Evolutionary conservation across 2,329 filamentous ascomycete species (phyloP), one percentile per base, ranked within the genome.

Genomic region (Trichoderma gracile): DNA sequence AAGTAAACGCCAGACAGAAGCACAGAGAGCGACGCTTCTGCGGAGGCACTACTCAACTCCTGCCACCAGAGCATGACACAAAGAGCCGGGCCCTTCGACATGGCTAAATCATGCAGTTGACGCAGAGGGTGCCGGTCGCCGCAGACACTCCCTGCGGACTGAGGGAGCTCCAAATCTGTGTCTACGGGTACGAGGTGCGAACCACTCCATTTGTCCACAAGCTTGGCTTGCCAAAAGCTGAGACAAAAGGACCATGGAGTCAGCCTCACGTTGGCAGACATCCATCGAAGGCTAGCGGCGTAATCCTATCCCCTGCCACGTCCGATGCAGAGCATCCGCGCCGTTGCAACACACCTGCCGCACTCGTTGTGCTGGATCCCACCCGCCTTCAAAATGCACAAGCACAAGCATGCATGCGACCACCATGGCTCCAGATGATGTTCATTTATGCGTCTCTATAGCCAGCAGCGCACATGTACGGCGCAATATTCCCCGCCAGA

Each of bases 251-350:
- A 30, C 62, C 33, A 46, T 42, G 27, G 30, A 47, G 59, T 64
- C 62, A 64, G 62, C 62, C 62, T 64, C 55, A 59, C 62, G 38
- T 49, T 64, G 30, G 19, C 62, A 59, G 25, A 33, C 49, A 33
- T 52, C 3, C 23, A 30, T 30, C n/a, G 43, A 19, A 17, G 38
- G 7, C 25, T 45, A 42, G 55, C 54, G 62, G 55, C 40, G 42
- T 52, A 64, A 59, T 58, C 47, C 49, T 12, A 53, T 23, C 49
- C 47, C 53, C 55, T 57, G 55, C 55, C 47, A 33, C 42, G 55
- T 64, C 54, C 30, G n/a, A 64, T 59, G 62, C 62, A 64, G 54
- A 59, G 50, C 50, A 56, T 63, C 60, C 52, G 43, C 60, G 52
- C 55, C 47, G 33, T 53, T 52, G 62, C 54, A 52, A 64, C 38